Evolutionary conservation across 2,329 filamentous ascomycete species (phyloP).

Genomic region (Penicillium paneum): DNA sequence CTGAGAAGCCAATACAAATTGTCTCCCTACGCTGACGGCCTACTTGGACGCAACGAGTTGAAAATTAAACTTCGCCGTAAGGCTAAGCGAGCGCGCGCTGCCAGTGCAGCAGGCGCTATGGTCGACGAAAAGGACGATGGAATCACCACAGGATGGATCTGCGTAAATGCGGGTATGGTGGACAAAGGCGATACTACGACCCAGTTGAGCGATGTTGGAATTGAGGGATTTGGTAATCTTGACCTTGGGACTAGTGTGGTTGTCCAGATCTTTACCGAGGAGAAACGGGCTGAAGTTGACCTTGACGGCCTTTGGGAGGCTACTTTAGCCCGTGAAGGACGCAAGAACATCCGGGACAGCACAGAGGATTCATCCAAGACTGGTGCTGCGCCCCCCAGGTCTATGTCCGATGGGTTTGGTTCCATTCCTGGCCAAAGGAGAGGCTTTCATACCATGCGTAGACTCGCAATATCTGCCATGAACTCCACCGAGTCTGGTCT

Average conservation of each 20-base stretch:
- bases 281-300: conserved; percentile 65
- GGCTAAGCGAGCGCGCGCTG: conserved; percentile 73
- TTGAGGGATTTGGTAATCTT: conserved; percentile 72
- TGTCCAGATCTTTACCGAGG: conserved; percentile 69
- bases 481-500: neutral
- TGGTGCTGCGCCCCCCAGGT: conserved; percentile 16
- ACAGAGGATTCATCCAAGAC: conserved; percentile 22
- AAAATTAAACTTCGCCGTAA: conserved; percentile 81
- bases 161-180: conserved; percentile 77
- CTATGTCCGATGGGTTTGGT: conserved; percentile 19
- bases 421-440: conserved; percentile 29
- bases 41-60: conserved; percentile 85
- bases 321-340: conserved; percentile 41
- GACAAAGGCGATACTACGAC: conserved; percentile 48
- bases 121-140: conserved; percentile 69
- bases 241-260: conserved; percentile 60
- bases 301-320: conserved; percentile 63
- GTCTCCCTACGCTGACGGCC: conserved; percentile 74
- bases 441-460: conserved; percentile 23
- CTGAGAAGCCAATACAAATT: conserved; percentile 70
- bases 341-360: conserved; percentile 35
- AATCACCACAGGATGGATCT: conserved; percentile 92
- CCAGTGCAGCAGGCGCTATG: conserved; percentile 66
- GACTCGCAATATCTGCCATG: neutral
- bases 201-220: conserved; percentile 31